Conservation (phyloP, 1,284 basidiomycete species). For the Coniophora puteana region DNA sequence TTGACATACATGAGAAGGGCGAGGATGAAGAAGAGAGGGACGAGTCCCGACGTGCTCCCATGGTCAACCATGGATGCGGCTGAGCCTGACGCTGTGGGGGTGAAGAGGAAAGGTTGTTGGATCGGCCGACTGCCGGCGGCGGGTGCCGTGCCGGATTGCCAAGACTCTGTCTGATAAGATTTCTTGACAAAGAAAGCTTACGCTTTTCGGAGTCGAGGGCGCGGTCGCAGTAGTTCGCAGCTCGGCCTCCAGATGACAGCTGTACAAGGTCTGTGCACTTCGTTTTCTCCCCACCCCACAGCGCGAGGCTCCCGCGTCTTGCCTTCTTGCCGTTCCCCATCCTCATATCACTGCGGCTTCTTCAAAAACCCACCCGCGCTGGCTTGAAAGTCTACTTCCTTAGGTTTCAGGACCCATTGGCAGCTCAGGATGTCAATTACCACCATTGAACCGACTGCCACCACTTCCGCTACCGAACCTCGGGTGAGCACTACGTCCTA, state of each 20-base stretch:
- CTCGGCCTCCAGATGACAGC: not conserved
- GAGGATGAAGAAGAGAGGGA: slow-evolving; percentile 29
- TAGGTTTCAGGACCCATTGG: not conserved
- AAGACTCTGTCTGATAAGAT: not conserved
- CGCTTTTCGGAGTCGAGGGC: not conserved
- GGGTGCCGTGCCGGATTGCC: not conserved
- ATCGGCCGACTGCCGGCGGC: not conserved
- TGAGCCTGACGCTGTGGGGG: not conserved
- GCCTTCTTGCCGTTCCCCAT: not conserved
- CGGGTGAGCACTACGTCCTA: slow-evolving; percentile 9
- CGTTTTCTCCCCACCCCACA: not conserved
- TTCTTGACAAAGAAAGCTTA: slow-evolving; percentile 1
- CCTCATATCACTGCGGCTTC: not conserved
- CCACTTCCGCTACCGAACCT: not conserved
- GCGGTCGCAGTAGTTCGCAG: not conserved
- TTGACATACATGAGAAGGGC: slow-evolving; percentile 40
- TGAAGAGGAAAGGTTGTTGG: not conserved
- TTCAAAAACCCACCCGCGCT: not conserved
- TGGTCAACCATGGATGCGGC: slow-evolving; percentile 10
- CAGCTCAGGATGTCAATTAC: not conserved
- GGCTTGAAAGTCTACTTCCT: not conserved
- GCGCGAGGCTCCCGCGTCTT: not conserved
- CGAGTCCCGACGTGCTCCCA: slow-evolving; percentile 16
- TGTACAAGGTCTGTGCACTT: not conserved
- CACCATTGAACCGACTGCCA: not conserved